A percentile compares a stretch with the other conserved stretches of the same genome.
These are phyloP conservation scores for Aspergillus sp. DNA, from an alignment of 2,329 filamentous ascomycete species.

Conservation along the genomic window DNA sequence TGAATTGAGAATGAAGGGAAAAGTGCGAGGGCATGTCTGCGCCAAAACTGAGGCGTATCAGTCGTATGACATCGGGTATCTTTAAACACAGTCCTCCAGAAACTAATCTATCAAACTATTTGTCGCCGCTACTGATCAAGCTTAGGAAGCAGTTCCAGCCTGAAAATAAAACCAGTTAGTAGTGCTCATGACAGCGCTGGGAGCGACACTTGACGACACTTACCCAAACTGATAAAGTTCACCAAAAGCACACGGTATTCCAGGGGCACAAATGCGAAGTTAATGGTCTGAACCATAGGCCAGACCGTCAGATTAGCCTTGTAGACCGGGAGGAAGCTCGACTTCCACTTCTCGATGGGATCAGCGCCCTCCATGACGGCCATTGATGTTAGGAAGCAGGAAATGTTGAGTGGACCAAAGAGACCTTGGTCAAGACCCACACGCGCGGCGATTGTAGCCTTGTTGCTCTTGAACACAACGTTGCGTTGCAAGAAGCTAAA, in stretches of 20 bases:
- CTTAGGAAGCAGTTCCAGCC: conserved; percentile 62
- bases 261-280: conserved; percentile 84
- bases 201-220: conserved; percentile 37
- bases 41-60: conserved; percentile 11
- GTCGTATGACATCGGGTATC: conserved; percentile 21
- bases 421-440: conserved; percentile 78
- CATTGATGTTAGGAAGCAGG: conserved; percentile 80
- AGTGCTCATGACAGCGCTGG: not conserved
- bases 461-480: conserved; percentile 64
- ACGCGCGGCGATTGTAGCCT: conserved; percentile 71
- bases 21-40: conserved; percentile 3
- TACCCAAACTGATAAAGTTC: conserved; percentile 73
- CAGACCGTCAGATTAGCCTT: conserved; percentile 85
- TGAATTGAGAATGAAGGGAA: not conserved
- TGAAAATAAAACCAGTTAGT: conserved; percentile 24
- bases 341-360: conserved; percentile 67
- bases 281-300: conserved; percentile 79
- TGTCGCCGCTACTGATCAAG: conserved; percentile 52
- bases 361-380: conserved; percentile 72
- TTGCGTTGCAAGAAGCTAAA: conserved; percentile 74
- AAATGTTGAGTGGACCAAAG: conserved; percentile 82
- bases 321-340: conserved; percentile 70
- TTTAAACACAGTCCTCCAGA: conserved; percentile 36
- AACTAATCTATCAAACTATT: conserved; percentile 19
- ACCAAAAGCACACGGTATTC: conserved; percentile 83